A percentile compares a stretch with the other conserved stretches of the same genome.
These are phyloP conservation scores for Actinidia arguta DNA, from an alignment of 179 eudicot genomes.

Conservation along the genomic window DNA sequence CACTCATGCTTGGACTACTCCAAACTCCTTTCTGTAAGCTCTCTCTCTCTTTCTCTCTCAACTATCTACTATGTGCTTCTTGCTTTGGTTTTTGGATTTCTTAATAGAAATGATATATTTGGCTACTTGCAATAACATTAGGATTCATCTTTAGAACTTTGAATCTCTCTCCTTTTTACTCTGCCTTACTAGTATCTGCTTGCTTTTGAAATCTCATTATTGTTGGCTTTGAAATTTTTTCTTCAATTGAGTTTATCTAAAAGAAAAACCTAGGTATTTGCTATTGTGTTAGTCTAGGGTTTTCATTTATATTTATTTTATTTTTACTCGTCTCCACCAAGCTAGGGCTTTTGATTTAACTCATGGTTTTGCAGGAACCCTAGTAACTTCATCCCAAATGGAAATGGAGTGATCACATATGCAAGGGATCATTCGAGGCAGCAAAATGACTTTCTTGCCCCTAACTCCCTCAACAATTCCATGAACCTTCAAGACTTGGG, in stretches of 20 bases:
- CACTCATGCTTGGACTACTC: slow-evolving; percentile 54
- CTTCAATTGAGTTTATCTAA: too few species aligned
- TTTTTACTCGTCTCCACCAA: neutral
- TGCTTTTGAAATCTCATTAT: neutral
- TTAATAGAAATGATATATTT: slow-evolving; percentile 4
- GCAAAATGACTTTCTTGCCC: slow-evolving; percentile 25
- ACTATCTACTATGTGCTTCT: neutral
- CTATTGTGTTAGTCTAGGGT: neutral
- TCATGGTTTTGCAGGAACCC: slow-evolving; percentile 23
- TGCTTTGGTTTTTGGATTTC: slow-evolving; percentile 1
- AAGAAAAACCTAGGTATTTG: too few species aligned
- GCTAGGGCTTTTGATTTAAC: too few species aligned
- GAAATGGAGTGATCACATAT: slow-evolving; percentile 14
- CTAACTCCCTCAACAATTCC: slow-evolving; percentile 10
- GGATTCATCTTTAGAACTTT: slow-evolving; percentile 15
- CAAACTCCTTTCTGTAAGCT: slow-evolving; percentile 62
- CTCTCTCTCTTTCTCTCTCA: slow-evolving; percentile 25
- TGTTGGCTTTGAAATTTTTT: neutral
- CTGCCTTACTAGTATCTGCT: slow-evolving; percentile 18
- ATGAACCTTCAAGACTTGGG: slow-evolving; percentile 18
- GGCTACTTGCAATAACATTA: slow-evolving; percentile 1
- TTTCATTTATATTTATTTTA: neutral
- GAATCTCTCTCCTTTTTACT: slow-evolving; percentile 24
- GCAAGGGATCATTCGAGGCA: slow-evolving; percentile 19
- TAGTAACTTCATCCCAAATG: slow-evolving; percentile 22